Conservation (phyloP, 2,329 filamentous ascomycete species). For the Ascochyta rabiei region DNA sequence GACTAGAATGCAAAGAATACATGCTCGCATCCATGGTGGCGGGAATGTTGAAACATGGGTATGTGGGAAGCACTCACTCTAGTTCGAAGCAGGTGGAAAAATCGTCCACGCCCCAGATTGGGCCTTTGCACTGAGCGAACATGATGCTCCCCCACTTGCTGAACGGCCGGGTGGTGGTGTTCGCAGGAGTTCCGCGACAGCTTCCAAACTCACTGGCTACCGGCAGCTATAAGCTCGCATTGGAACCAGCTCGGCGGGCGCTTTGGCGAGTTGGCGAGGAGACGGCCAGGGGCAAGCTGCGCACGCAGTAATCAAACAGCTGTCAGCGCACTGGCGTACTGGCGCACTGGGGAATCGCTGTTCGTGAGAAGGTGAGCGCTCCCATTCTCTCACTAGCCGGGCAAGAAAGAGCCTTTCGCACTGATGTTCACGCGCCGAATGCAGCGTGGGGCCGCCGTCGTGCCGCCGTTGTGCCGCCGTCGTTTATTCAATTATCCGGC, state of each 20-base stretch:
- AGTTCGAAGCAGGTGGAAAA: constrained; percentile 66
- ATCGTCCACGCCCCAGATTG: constrained; percentile 67
- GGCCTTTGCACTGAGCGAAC: constrained; percentile 63
- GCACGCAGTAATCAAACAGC: constrained; percentile 17
- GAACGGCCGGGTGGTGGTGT: constrained; percentile 18
- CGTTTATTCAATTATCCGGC: constrained; percentile 4
- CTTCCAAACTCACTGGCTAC: constrained; percentile 29
- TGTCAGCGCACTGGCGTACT: constrained; percentile 3
- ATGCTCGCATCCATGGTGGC: background rate
- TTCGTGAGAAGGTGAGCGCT: constrained; percentile 9
- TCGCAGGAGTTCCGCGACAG: constrained; percentile 19
- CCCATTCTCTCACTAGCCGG: constrained; percentile 10
- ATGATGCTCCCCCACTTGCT: constrained; percentile 44
- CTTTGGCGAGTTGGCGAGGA: constrained; percentile 11
- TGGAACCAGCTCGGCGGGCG: constrained; percentile 6
- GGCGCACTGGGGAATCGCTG: constrained; percentile 19
- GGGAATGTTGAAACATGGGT: background rate
- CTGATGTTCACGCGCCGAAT: constrained; percentile 17
- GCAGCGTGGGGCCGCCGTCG: constrained; percentile 21
- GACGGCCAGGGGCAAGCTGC: background rate
- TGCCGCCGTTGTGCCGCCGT: constrained; percentile 9
- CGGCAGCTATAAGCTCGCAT: constrained; percentile 22
- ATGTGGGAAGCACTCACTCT: constrained; percentile 62
- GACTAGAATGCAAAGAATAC: background rate
- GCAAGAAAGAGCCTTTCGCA: constrained; percentile 18